Conservation (phyloP, 164 flowering plant genomes). For the Liriodendron chinense region DNA sequence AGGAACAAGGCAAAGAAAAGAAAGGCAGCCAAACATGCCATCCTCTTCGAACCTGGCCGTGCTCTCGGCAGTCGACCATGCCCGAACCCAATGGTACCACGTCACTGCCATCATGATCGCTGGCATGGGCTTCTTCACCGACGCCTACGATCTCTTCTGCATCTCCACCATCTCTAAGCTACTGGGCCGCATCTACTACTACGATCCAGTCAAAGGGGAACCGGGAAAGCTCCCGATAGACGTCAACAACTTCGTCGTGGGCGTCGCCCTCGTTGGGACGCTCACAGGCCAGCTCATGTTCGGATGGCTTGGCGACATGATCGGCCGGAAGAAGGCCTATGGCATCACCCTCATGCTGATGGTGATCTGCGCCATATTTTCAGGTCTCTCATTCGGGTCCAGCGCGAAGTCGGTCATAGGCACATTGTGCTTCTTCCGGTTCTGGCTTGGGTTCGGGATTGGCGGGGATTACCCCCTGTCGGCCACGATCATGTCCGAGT, state of each 20-base stretch:
- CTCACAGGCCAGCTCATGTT: slow-evolving; percentile 50
- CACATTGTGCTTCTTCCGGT: slow-evolving; percentile 37
- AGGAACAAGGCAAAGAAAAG: neutral
- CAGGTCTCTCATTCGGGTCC: slow-evolving; percentile 50
- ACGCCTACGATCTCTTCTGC: slow-evolving; percentile 48
- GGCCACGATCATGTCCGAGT: slow-evolving; percentile 28
- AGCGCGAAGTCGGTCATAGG: slow-evolving; percentile 29
- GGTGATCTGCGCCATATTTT: slow-evolving; percentile 49
- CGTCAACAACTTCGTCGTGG: slow-evolving; percentile 37
- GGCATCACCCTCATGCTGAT: slow-evolving; percentile 62
- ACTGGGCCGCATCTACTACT: slow-evolving; percentile 52
- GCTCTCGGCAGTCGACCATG: slow-evolving; percentile 42
- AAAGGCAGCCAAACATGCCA: neutral
- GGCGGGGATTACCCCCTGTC: slow-evolving; percentile 29
- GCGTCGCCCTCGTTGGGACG: slow-evolving; percentile 54
- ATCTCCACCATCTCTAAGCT: slow-evolving; percentile 53
- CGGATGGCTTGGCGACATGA: slow-evolving; percentile 58
- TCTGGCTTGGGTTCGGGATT: slow-evolving; percentile 28
- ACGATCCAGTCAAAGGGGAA: slow-evolving; percentile 1
- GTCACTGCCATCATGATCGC: slow-evolving; percentile 47
- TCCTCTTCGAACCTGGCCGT: slow-evolving; percentile 15
- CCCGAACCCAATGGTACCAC: slow-evolving; percentile 56
- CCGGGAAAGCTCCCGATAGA: slow-evolving; percentile 44
- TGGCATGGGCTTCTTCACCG: slow-evolving; percentile 69
- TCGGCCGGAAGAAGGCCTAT: slow-evolving; percentile 53